Evolutionary conservation across 2,329 filamentous ascomycete species (phyloP).

Genomic region (Hortaea werneckii): DNA sequence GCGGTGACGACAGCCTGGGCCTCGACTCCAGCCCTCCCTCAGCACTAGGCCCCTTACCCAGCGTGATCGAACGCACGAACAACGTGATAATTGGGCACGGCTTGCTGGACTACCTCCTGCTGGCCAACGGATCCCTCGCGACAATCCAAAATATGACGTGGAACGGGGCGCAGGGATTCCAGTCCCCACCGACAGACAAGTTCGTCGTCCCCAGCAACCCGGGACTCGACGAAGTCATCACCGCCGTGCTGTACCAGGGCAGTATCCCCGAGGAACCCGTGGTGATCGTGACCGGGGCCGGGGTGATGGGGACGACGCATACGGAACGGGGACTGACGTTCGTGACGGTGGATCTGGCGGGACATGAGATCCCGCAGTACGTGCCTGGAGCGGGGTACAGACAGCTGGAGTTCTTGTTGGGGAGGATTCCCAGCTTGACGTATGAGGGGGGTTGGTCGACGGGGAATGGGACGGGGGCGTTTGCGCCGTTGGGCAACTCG

Average conservation of each 20-base stretch:
- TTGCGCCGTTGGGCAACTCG: neutral
- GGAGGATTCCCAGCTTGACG: conserved; percentile 27
- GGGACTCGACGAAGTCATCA: conserved; percentile 5
- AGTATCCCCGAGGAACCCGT: conserved; percentile 3
- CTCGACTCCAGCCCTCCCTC: conserved; percentile 11
- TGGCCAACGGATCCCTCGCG: conserved; percentile 20
- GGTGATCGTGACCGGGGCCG: conserved; percentile 12
- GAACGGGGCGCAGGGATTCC: conserved; percentile 21
- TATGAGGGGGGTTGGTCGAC: neutral
- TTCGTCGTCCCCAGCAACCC: conserved; percentile 18
- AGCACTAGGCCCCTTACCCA: conserved; percentile 11
- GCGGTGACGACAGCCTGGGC: conserved; percentile 16
- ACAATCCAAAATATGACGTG: conserved; percentile 23
- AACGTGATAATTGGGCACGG: conserved; percentile 24
- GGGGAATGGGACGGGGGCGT: neutral
- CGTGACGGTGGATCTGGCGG: conserved; percentile 16
- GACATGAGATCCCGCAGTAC: conserved; percentile 27
- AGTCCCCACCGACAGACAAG: conserved; percentile 11
- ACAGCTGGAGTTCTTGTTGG: conserved; percentile 34
- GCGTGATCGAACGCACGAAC: conserved; percentile 24
- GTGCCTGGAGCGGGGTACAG: conserved; percentile 34
- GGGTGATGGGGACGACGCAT: conserved; percentile 14
- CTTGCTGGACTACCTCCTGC: conserved; percentile 17
- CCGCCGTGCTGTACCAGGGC: conserved; percentile 8
- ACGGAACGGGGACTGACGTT: conserved; percentile 15